Evolutionary conservation across 805 yeast genomes (phyloP).

Genomic region (Yarrowia sp.): DNA sequence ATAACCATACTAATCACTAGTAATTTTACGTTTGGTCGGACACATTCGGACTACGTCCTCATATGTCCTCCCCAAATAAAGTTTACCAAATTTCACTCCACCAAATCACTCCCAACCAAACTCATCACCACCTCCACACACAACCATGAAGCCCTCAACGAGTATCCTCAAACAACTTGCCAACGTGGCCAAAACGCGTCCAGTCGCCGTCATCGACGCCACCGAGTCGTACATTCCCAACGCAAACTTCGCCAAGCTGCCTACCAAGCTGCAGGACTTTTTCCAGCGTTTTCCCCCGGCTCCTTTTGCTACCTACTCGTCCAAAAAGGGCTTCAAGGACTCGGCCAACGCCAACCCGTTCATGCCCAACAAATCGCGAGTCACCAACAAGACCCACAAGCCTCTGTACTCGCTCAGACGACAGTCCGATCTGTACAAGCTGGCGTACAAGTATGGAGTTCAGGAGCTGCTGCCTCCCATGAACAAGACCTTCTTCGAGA

Average conservation of each 20-base stretch:
- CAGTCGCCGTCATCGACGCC: constrained; percentile 5
- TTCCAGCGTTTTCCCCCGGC: constrained; percentile 82
- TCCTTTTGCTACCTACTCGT: constrained; percentile 66
- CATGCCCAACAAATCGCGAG: constrained; percentile 77
- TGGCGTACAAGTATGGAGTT: constrained; percentile 79
- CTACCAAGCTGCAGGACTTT: constrained; percentile 65
- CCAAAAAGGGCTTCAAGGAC: constrained; percentile 59
- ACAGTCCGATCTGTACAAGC: constrained; percentile 77
- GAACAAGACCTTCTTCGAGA: constrained; percentile 71
- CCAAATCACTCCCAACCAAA: not conserved
- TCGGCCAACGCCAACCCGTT: constrained; percentile 84
- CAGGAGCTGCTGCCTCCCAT: constrained; percentile 71
- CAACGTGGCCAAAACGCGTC: not conserved
- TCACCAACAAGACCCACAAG: constrained; percentile 71
- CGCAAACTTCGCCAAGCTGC: constrained; percentile 56
- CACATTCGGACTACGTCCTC: no score
- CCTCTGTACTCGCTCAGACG: constrained; percentile 79
- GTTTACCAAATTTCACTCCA: not conserved
- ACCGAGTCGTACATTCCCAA: constrained; percentile 30
- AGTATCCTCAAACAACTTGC: not conserved
- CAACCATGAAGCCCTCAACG: not conserved
- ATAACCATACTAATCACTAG: no score
- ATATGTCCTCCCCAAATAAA: not conserved
- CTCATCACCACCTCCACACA: not conserved
- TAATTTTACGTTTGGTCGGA: no score